Conservation (phyloP, 2,329 filamentous ascomycete species). For the Colletotrichum ledebouriae region DNA sequence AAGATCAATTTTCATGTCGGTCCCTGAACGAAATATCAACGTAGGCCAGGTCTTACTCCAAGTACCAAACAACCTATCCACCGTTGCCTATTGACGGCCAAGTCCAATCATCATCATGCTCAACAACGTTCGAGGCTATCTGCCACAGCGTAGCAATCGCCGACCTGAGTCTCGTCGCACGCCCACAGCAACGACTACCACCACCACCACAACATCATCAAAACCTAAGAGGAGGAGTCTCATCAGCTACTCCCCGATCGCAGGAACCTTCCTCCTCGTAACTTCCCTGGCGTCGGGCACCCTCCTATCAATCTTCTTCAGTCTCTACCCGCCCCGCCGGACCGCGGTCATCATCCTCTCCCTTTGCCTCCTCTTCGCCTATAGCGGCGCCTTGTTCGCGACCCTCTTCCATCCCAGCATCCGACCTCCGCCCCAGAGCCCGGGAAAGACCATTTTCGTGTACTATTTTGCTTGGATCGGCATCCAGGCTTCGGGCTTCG, state of each 20-base stretch:
- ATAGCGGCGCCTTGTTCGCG: neutral
- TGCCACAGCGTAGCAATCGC: too few species aligned
- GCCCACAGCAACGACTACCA: too few species aligned
- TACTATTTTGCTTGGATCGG: constrained; percentile 11
- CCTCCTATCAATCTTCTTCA: neutral
- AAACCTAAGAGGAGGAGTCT: neutral
- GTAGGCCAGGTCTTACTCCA: too few species aligned
- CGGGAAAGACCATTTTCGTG: neutral
- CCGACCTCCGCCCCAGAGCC: neutral
- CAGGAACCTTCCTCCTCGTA: neutral
- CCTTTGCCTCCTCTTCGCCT: neutral
- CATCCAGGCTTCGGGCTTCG: constrained; percentile 8
- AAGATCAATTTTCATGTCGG: too few species aligned
- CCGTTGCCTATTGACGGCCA: too few species aligned
- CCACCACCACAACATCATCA: too few species aligned
- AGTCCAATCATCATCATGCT: too few species aligned
- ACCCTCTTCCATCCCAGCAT: constrained; percentile 3
- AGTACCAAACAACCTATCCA: too few species aligned
- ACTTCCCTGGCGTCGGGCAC: neutral
- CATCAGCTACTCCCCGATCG: neutral
- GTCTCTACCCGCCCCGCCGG: neutral
- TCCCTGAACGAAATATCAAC: too few species aligned
- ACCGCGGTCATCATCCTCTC: neutral
- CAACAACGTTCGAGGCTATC: too few species aligned
- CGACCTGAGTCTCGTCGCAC: too few species aligned